Percentiles rank a stretch among this genome's conserved stretches.
Evolutionary conservation across 371 early-diverging fungal species (phyloP).

Genomic region (Lichtheimia corymbifera): DNA sequence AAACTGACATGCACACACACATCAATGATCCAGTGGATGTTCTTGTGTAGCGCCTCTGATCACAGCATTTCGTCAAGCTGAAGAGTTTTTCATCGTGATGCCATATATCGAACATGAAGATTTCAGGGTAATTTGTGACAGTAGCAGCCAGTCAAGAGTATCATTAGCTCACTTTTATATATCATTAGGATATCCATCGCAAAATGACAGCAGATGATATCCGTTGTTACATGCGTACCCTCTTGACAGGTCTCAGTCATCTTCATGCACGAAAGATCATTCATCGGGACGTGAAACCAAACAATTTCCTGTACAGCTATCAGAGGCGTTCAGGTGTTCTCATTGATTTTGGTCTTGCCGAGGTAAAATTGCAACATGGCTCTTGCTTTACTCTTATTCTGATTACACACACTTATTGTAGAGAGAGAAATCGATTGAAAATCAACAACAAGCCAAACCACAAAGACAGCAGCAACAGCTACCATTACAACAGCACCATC

Average conservation of each 20-base stretch:
- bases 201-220: slow-evolving; percentile 73
- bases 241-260: slow-evolving; percentile 74
- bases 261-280: slow-evolving; percentile 76
- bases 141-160: neutral
- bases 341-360: slow-evolving; percentile 99
- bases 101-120: slow-evolving; percentile 91
- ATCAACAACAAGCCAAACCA: neutral
- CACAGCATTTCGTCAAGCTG: slow-evolving; percentile 78
- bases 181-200: slow-evolving; percentile 55
- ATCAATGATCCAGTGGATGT: slow-evolving; percentile 22
- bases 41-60: slow-evolving; percentile 77
- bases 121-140: slow-evolving; percentile 66
- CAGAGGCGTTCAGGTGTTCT: slow-evolving; percentile 76
- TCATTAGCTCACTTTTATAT: slow-evolving; percentile 3
- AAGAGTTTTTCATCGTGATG: slow-evolving; percentile 86
- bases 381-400: neutral
- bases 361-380: slow-evolving; percentile 26
- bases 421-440: neutral
- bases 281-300: slow-evolving; percentile 97
- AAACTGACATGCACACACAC: neutral
- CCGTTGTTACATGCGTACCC: slow-evolving; percentile 75
- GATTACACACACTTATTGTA: neutral
- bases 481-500: neutral
- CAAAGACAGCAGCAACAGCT: neutral
- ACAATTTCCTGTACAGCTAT: slow-evolving; percentile 91